These are phyloP conservation scores for Neostapfia colusana DNA, from an alignment of 176 grass and related monocot species.

Conservation along the genomic window DNA sequence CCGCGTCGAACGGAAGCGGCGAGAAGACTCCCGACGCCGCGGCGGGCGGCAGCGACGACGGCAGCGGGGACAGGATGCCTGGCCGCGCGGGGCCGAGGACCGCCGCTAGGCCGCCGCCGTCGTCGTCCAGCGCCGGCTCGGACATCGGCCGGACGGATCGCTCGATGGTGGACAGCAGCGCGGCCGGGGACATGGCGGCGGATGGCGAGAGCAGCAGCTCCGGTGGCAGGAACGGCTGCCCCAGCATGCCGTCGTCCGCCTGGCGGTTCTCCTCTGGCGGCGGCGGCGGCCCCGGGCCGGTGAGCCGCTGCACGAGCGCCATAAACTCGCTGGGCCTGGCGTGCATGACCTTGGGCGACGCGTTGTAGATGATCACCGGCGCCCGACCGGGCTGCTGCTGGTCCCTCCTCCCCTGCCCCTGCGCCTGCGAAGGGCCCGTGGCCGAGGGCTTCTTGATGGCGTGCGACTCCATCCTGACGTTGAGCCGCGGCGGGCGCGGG, in stretches of 20 bases:
- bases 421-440: neutral
- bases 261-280: neutral
- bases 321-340: conserved; percentile 78
- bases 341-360: conserved; percentile 88
- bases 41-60: conserved; percentile 57
- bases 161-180: conserved; percentile 73
- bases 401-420: neutral
- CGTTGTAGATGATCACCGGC: conserved; percentile 91
- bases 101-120: conserved; percentile 23
- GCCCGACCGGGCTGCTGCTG: neutral
- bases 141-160: conserved; percentile 49
- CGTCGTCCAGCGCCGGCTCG: neutral
- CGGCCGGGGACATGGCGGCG: conserved; percentile 76
- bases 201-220: conserved; percentile 49
- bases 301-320: conserved; percentile 80
- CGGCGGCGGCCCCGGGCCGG: conserved; percentile 37
- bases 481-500: conserved; percentile 64
- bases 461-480: conserved; percentile 63
- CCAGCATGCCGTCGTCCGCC: neutral
- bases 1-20: conserved; percentile 59
- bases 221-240: conserved; percentile 24
- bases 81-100: conserved; percentile 9
- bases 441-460: conserved; percentile 74
- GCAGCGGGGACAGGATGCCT: conserved; percentile 69
- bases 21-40: conserved; percentile 62